These are phyloP conservation scores for Ceratobasidium sp. DNA, from an alignment of 1,284 basidiomycete species.

Conservation along the genomic window DNA sequence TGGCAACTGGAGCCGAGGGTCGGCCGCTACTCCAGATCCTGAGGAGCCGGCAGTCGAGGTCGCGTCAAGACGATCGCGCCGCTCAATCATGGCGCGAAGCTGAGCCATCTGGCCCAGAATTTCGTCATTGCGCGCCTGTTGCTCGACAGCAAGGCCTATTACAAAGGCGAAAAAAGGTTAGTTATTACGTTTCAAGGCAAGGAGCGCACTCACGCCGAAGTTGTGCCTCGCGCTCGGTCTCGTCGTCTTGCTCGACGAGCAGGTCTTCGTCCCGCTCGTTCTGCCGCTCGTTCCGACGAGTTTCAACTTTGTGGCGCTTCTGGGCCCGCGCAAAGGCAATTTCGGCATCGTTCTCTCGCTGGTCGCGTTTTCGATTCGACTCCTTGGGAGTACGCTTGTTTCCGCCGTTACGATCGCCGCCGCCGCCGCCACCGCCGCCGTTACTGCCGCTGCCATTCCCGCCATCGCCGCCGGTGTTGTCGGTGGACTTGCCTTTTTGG, in stretches of 20 bases:
- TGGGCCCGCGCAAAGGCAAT: not conserved
- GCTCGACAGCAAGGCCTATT: not conserved
- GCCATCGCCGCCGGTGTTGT: no score
- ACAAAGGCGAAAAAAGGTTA: no score
- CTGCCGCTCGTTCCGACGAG: slow-evolving; percentile 1
- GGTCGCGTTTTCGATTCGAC: not conserved
- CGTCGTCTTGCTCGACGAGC: slow-evolving; percentile 2
- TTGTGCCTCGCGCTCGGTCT: slow-evolving; percentile 4
- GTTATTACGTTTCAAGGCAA: no score
- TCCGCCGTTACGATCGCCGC: no score
- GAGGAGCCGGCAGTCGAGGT: not conserved
- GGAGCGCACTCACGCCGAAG: not conserved
- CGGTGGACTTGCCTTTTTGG: no score
- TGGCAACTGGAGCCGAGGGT: no score
- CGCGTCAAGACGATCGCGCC: no score
- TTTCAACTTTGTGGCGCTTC: not conserved
- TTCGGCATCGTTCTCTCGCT: slow-evolving; percentile 1
- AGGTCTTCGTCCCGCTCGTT: not conserved
- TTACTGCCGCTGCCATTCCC: no score
- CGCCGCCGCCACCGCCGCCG: no score
- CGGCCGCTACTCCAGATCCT: not conserved
- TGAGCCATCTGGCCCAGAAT: no score
- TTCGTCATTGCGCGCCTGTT: not conserved
- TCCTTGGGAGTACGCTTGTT: not conserved
- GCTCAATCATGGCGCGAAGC: no score